Percentiles rank a stretch among this genome's conserved stretches.
Conservation (phyloP, 225 moss, liverwort and hornwort genomes). For the Bryum argenteum region DNA sequence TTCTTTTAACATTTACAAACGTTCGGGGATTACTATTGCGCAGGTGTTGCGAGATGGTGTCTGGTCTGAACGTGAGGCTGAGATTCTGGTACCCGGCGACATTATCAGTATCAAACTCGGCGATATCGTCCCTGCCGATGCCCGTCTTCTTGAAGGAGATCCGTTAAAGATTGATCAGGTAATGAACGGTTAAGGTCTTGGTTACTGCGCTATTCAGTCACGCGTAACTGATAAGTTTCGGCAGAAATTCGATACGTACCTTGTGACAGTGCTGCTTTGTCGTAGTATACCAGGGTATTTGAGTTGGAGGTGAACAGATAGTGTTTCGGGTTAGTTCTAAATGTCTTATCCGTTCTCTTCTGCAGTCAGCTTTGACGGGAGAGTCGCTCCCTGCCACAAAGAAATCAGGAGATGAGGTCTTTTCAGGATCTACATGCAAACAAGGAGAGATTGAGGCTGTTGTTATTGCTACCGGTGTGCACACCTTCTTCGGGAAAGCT, state of each 20-base stretch:
- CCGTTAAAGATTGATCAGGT: slow-evolving; percentile 67
- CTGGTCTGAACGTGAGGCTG: slow-evolving; percentile 57
- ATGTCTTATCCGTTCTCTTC: slow-evolving; percentile 1
- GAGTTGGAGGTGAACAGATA: neutral
- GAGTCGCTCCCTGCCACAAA: slow-evolving; percentile 61
- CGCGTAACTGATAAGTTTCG: neutral
- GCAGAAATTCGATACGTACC: neutral
- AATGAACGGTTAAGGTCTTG: neutral
- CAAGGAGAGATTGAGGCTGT: slow-evolving; percentile 76
- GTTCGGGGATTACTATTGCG: slow-evolving; percentile 5
- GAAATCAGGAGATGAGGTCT: slow-evolving; percentile 60
- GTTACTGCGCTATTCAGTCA: neutral
- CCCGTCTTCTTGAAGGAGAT: slow-evolving; percentile 61
- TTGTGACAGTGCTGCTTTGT: neutral
- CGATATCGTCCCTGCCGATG: slow-evolving; percentile 63
- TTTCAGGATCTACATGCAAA: slow-evolving; percentile 66
- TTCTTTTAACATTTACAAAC: neutral
- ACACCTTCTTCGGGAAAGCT: slow-evolving; percentile 77
- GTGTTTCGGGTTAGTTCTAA: slow-evolving; percentile 23
- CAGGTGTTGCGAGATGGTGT: slow-evolving; percentile 55
- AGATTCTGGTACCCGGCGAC: slow-evolving; percentile 60
- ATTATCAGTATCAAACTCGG: slow-evolving; percentile 65
- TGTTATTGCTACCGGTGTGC: slow-evolving; percentile 71
- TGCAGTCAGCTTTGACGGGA: slow-evolving; percentile 62
- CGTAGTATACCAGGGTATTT: neutral